A percentile compares a stretch with the other conserved stretches of the same genome.
Conservation (phyloP, 2,329 filamentous ascomycete genomes). For the Achaetomium macrosporum region DNA sequence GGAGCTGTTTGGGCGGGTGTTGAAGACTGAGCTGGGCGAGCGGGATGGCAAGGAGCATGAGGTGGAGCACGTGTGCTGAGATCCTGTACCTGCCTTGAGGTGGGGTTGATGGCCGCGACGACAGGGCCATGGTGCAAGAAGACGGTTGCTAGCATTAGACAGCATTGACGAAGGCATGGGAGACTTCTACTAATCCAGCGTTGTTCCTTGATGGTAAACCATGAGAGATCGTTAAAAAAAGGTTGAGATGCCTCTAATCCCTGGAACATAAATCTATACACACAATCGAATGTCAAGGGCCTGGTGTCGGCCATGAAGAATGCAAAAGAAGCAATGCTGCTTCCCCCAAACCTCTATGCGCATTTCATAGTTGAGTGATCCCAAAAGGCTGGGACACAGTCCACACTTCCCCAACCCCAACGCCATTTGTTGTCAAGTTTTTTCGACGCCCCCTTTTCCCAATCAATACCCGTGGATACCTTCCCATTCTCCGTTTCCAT, state of each 20-base stretch:
- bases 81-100: not conserved
- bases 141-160: too few species aligned
- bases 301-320: not conserved
- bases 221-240: too few species aligned
- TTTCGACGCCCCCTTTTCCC: not conserved
- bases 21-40: constrained; percentile 74
- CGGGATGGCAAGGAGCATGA: constrained; percentile 54
- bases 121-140: too few species aligned
- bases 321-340: not conserved
- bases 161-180: too few species aligned
- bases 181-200: too few species aligned
- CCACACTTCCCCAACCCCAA: not conserved
- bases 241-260: too few species aligned
- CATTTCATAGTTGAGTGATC: not conserved
- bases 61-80: constrained; percentile 67
- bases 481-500: not conserved
- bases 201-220: too few species aligned
- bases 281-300: not conserved
- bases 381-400: not conserved
- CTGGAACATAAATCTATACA: not conserved
- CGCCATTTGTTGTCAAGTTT: not conserved
- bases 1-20: constrained; percentile 72
- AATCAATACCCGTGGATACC: not conserved
- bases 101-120: too few species aligned
- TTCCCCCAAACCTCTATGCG: not conserved